Base-by-base conservation (phyloP, 2,329 filamentous ascomycete species). In the Clarireedia paspali region DNA sequence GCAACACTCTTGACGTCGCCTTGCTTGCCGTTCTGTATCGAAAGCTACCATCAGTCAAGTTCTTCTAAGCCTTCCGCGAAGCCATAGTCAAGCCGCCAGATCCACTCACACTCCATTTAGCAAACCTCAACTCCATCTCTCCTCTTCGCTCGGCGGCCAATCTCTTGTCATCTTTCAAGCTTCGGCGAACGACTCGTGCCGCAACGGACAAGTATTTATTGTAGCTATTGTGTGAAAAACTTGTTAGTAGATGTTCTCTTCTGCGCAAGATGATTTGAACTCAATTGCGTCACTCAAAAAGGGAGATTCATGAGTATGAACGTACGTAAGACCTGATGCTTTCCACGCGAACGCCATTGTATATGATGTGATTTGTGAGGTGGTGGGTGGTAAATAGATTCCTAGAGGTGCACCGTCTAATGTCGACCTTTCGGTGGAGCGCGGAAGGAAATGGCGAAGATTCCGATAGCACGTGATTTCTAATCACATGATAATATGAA, bases 191-290 rank as follows among this genome's bases (percentile, higher is more conserved):
- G 72, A 89, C 88, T 76, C 91, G 91, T 76, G 91, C 85, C 71
- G 94, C 91, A 77, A 99, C 84, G 72, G 91, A 85, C 73, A 99
- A 86, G 86, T 96, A 97, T 80, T 91, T 94, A 87, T 99, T 99
- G 89, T 99, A 99, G 79, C 94, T 99, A 74, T 72, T 64, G 52
- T 69, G 74, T 36, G 30, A 36, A 39, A 70, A 74, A 38, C 58
- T 63, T 53, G 62, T 70, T 53, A 70, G 66, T 62, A 45, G 20
- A 56, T 52, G 45, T 15, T 59, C 57, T 55, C 47, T 49, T 24
- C 27, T 20, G 20, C 34, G 51, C 24, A 38, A 34, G 50, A 40
- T 51, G 9, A 38, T 20, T 34, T 12, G 5, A 34, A 34, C 30
- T 34, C 30, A 34, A 34, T 34, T 34, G 30, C 30, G 12, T 9